Percentiles rank a stretch among this genome's conserved stretches.
phyloP scores from a whole-genome alignment of 495 filamentous ascomycete genomes.

The Aspergillus diversus region DNA sequence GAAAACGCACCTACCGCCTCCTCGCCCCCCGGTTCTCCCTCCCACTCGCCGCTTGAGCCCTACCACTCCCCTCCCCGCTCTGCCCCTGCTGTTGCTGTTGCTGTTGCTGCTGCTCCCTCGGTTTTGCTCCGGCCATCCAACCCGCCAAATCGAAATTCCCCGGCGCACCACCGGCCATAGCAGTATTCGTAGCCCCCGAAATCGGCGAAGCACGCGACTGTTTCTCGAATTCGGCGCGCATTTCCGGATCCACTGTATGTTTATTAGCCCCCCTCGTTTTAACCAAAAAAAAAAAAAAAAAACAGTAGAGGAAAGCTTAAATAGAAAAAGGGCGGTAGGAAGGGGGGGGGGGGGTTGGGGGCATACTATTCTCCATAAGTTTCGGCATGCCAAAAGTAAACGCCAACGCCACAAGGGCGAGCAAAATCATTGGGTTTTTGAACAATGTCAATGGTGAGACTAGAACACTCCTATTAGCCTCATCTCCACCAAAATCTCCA shows the following conservation, averaged over 20 bases:
- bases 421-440: conserved; percentile 92
- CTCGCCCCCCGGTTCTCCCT: conserved; percentile 41
- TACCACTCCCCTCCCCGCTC: conserved; percentile 28
- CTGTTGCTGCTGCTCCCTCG: conserved; percentile 20
- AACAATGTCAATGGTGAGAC: conserved; percentile 70
- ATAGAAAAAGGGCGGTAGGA: not conserved
- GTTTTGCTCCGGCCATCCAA: conserved; percentile 67
- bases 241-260: conserved; percentile 86
- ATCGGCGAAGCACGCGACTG: conserved; percentile 77
- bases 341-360: not conserved
- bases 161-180: conserved; percentile 41
- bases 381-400: conserved; percentile 91
- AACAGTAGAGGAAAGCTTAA: not conserved
- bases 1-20: conserved; percentile 30
- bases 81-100: conserved; percentile 22
- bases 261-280: not conserved
- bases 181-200: conserved; percentile 45
- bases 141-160: conserved; percentile 84
- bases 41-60: conserved; percentile 36
- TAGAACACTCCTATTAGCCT: conserved; percentile 15
- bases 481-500: not conserved
- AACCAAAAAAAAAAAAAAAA: too few relatives aligned
- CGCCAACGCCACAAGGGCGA: conserved; percentile 77
- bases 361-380: conserved; percentile 92
- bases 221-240: conserved; percentile 88